phyloP scores from a whole-genome alignment of 2,329 filamentous ascomycete genomes.

The Talaromyces sp. region DNA sequence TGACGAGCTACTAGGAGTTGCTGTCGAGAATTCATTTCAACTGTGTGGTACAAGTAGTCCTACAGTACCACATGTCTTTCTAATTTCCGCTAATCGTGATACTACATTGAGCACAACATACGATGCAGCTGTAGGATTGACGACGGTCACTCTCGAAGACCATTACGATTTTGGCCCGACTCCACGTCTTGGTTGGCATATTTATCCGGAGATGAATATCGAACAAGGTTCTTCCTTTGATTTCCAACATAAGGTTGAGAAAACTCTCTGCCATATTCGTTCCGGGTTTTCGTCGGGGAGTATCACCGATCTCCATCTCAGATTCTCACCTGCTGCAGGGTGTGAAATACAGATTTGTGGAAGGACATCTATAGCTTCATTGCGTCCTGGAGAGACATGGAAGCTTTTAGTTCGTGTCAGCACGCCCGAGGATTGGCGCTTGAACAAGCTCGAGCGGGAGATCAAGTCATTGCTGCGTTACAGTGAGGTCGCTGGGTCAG shows the following conservation, averaged over 20 bases:
- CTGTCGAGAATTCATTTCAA: background rate
- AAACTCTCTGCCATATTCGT: slow-evolving; percentile 3
- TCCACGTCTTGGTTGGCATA: slow-evolving; percentile 10
- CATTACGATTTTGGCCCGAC: background rate
- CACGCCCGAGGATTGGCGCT: background rate
- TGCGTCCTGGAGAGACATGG: slow-evolving; percentile 10
- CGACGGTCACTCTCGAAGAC: slow-evolving; percentile 5
- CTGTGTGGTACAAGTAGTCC: background rate
- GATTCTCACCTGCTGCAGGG: background rate
- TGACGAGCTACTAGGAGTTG: slow-evolving; percentile 1
- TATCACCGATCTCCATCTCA: slow-evolving; percentile 1
- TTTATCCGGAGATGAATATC: background rate
- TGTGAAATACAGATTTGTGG: background rate
- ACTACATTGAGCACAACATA: background rate
- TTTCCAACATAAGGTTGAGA: slow-evolving; percentile 1
- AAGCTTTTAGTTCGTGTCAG: background rate
- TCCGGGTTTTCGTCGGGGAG: slow-evolving; percentile 4
- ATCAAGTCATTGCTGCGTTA: slow-evolving; percentile 7
- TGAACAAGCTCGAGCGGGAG: slow-evolving; percentile 2
- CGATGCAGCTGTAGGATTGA: slow-evolving; percentile 2
- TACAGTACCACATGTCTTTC: slow-evolving; percentile 7
- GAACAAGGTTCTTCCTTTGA: background rate
- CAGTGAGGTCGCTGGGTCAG: background rate
- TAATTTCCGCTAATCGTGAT: slow-evolving; percentile 7
- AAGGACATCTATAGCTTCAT: slow-evolving; percentile 2